Evolutionary conservation across 345 rosid genomes (phyloP), one percentile per base, ranked within the genome.

Genomic region (Eutrema yunnanense): DNA sequence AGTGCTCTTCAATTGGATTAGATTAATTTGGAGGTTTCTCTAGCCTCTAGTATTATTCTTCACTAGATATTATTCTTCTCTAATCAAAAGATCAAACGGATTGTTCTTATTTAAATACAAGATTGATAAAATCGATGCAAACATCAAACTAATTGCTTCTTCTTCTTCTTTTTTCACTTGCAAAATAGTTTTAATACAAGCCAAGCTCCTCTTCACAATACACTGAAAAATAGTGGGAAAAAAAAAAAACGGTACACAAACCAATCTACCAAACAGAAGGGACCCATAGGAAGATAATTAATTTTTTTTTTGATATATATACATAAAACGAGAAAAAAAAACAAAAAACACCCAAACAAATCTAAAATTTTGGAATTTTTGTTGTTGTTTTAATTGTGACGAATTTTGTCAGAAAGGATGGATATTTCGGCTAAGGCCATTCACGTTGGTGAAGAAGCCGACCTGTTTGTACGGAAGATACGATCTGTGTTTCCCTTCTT

Each of bases 401-500:
- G 19, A 49, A 42, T 9, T 8, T 36, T 37, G 37, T 76, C 62
- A 89, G 62, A 77, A 87, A 33, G 97, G 95, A 80, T 88, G 97
- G 14, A 90, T 81, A 55, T 88, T 88, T 79, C 70, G 81, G 82
- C 85, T 88, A 48, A 90, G 58, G 8, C 90, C 91, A 70, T 75
- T 84, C 0, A 83, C 84, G 66, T 78, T 85, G 10, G 97, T 78
- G 81, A 90, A 88, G 70, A 90, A 83, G 0, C 97, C 97, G 27
- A 88, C 83, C 30, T 84, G 67, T 67, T 81, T 70, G 76, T 90
- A 90, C 70, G 97, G 94, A 71, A 89, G 76, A 41, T 87, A 85
- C 44, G 95, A 77, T 72, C 75, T 79, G 37, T 85, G 88, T 65
- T 83, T 90, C n/a, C 71, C 81, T 58, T 78, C 81, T 46, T 83